These are phyloP conservation scores for Epichloe scottii DNA, from an alignment of 2,329 filamentous ascomycete species.

Conservation along the genomic window DNA sequence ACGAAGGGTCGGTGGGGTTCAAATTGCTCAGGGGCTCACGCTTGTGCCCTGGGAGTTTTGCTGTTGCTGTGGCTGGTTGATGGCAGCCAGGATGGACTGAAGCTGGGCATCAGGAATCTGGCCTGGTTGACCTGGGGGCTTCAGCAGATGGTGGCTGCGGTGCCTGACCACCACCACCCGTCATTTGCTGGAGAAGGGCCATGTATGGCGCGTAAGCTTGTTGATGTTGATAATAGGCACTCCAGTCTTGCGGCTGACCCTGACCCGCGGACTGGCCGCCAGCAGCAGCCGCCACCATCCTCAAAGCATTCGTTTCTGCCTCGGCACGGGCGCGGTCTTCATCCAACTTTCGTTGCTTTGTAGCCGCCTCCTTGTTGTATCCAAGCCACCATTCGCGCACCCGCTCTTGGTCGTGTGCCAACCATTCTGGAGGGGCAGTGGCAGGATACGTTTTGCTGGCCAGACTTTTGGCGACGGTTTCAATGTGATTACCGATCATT, in stretches of 20 bases:
- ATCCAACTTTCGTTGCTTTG: slow-evolving; percentile 26
- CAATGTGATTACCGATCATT: slow-evolving; percentile 29
- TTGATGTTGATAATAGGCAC: slow-evolving; percentile 16
- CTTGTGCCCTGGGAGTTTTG: slow-evolving; percentile 9
- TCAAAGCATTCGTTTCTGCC: slow-evolving; percentile 20
- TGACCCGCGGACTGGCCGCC: slow-evolving; percentile 8
- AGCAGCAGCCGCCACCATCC: slow-evolving; percentile 9
- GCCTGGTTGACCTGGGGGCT: slow-evolving; percentile 10
- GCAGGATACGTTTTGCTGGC: slow-evolving; percentile 36
- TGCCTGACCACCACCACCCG: slow-evolving; percentile 21
- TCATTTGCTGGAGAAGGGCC: slow-evolving; percentile 29
- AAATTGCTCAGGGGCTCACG: slow-evolving; percentile 14
- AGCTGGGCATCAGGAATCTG: slow-evolving; percentile 26
- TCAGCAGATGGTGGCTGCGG: slow-evolving; percentile 10
- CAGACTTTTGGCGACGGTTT: slow-evolving; percentile 28
- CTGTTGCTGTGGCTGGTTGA: slow-evolving; percentile 21
- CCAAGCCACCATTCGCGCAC: slow-evolving; percentile 41
- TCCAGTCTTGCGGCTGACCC: slow-evolving; percentile 15
- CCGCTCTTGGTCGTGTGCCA: slow-evolving; percentile 32
- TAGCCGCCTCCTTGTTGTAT: slow-evolving; percentile 27
- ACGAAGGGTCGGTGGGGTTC: slow-evolving; percentile 27
- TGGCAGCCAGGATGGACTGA: slow-evolving; percentile 31
- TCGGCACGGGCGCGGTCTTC: slow-evolving; percentile 24
- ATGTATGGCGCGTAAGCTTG: slow-evolving; percentile 28
- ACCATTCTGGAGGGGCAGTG: slow-evolving; percentile 39